These are phyloP conservation scores for Arthromyces matolae DNA, from an alignment of 768 basidiomycete genomes.

Conservation along the genomic window DNA sequence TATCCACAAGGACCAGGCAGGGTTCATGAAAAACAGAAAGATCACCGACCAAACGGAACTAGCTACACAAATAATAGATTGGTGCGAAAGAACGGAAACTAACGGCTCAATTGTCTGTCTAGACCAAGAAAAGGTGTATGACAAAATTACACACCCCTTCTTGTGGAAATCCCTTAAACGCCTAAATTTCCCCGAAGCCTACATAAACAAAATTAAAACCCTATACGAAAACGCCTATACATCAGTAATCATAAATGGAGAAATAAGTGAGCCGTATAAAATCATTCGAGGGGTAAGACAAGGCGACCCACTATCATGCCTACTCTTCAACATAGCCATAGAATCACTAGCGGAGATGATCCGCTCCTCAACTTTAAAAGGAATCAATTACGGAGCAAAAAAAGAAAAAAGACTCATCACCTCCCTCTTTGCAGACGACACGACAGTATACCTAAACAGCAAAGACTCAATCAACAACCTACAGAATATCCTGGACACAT, in stretches of 20 bases:
- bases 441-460: constrained; percentile 29
- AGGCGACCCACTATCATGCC: constrained; percentile 38
- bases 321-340: too few species aligned
- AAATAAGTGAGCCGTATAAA: not conserved
- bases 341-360: constrained; percentile 28
- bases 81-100: too few species aligned
- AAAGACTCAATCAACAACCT: constrained; percentile 26
- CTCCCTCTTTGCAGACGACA: too few species aligned
- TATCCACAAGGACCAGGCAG: too few species aligned
- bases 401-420: too few species aligned
- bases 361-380: constrained; percentile 24
- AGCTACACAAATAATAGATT: too few species aligned
- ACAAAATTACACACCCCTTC: constrained; percentile 2
- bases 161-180: constrained; percentile 2
- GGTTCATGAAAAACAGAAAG: constrained; percentile 2
- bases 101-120: too few species aligned
- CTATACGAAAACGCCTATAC: constrained; percentile 13
- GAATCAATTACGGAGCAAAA: constrained; percentile 23
- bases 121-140: too few species aligned
- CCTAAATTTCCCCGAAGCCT: constrained; percentile 10
- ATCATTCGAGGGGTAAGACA: constrained; percentile 19
- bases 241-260: constrained; percentile 1
- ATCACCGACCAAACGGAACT: too few species aligned
- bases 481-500: constrained; percentile 19
- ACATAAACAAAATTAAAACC: constrained; percentile 10